A percentile compares a stretch with the other conserved stretches of the same genome.
These are phyloP conservation scores for Penicillium bialowiezense DNA, from an alignment of 495 filamentous ascomycete genomes.

Conservation along the genomic window DNA sequence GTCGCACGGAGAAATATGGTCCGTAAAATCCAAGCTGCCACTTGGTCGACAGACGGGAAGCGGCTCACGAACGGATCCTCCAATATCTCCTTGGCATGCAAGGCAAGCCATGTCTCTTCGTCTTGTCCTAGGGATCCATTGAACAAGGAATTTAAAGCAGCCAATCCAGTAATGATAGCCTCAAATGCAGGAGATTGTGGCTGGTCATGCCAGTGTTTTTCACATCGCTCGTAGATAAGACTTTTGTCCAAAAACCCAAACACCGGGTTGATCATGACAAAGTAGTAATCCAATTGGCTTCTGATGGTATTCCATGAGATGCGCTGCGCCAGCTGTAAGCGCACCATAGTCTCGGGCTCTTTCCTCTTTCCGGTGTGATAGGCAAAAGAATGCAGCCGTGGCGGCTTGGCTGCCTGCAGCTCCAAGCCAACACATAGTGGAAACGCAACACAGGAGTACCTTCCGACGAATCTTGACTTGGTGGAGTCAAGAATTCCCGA, in stretches of 20 bases:
- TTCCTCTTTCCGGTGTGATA: slow-evolving; percentile 35
- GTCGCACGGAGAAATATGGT: slow-evolving; percentile 38
- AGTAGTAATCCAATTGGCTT: slow-evolving; percentile 29
- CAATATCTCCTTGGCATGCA: slow-evolving; percentile 33
- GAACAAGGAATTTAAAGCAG: slow-evolving; percentile 34
- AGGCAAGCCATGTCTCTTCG: slow-evolving; percentile 26
- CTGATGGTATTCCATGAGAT: slow-evolving; percentile 25
- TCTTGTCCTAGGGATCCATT: slow-evolving; percentile 16
- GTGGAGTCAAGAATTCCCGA: slow-evolving; percentile 21
- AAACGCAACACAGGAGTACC: slow-evolving; percentile 43
- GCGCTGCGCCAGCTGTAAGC: slow-evolving; percentile 11
- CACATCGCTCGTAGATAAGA: slow-evolving; percentile 15
- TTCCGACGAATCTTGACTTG: slow-evolving; percentile 31
- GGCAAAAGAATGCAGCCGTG: slow-evolving; percentile 44
- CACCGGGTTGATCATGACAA: slow-evolving; percentile 31
- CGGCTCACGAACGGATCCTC: slow-evolving; percentile 29
- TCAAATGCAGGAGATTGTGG: slow-evolving; percentile 27
- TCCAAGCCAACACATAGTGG: slow-evolving; percentile 38
- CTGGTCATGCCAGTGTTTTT: slow-evolving; percentile 26
- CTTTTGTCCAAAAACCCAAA: slow-evolving; percentile 40
- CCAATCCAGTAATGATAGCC: slow-evolving; percentile 31
- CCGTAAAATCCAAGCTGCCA: slow-evolving; percentile 41
- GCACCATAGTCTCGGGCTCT: not conserved
- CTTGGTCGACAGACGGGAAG: slow-evolving; percentile 28
- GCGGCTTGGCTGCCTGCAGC: slow-evolving; percentile 36